Conservation (phyloP, 768 basidiomycete genomes). For the Mycena alexandri region DNA sequence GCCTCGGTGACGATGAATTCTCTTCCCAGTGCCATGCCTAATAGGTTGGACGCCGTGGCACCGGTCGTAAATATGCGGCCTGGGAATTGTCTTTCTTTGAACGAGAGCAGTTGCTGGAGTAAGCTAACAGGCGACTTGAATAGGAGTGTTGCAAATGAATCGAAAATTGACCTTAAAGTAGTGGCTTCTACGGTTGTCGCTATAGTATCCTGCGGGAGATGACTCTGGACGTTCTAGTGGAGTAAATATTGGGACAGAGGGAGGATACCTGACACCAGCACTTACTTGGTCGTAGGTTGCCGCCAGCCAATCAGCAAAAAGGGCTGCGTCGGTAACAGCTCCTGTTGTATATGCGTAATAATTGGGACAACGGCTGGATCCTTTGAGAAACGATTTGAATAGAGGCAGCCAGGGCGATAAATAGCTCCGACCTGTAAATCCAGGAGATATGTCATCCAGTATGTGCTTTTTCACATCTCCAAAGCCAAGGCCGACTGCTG, state of each 20-base stretch:
- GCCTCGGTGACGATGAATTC: slow-evolving; percentile 34
- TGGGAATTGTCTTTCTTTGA: slow-evolving; percentile 18
- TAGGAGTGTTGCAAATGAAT: background rate
- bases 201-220: slow-evolving; percentile 31
- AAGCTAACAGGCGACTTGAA: slow-evolving; percentile 12
- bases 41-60: slow-evolving; percentile 29
- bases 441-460: slow-evolving; percentile 29
- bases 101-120: slow-evolving; percentile 33
- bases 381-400: background rate
- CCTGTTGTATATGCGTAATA: slow-evolving; percentile 36
- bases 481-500: slow-evolving; percentile 29
- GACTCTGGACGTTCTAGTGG: slow-evolving; percentile 27
- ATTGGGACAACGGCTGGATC: slow-evolving; percentile 25
- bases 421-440: slow-evolving; percentile 26
- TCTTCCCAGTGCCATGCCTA: slow-evolving; percentile 34
- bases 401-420: background rate
- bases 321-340: slow-evolving; percentile 31
- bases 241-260: too few relatives aligned
- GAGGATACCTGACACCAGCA: too few relatives aligned
- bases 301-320: slow-evolving; percentile 33
- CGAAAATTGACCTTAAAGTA: slow-evolving; percentile 19
- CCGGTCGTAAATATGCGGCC: slow-evolving; percentile 35
- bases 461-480: slow-evolving; percentile 31
- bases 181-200: slow-evolving; percentile 26
- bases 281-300: slow-evolving; percentile 25